Percentiles rank a stretch among this genome's conserved stretches.
Evolutionary conservation across 1,284 basidiomycete genomes (phyloP).

Genomic region (Entoloma clypeatum): DNA sequence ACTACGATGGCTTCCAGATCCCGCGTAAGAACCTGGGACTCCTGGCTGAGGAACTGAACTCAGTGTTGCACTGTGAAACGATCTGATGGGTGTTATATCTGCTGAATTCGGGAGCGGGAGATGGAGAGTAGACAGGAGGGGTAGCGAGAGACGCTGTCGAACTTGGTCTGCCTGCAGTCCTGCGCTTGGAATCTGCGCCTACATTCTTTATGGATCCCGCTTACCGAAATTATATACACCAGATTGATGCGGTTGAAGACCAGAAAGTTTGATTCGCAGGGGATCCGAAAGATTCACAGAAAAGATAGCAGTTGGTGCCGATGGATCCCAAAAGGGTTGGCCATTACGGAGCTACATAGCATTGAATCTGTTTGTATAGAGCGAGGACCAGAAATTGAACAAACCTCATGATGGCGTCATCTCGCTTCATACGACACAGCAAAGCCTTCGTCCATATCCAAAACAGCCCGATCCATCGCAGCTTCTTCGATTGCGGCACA

Average conservation of each 20-base stretch:
- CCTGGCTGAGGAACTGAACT: neutral
- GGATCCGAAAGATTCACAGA: conserved; percentile 84
- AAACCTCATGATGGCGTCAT: conserved; percentile 83
- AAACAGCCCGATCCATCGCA: conserved; percentile 94
- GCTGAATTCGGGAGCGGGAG: conserved; percentile 47
- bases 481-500: conserved; percentile 96
- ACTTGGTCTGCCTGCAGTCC: conserved; percentile 57
- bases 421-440: conserved; percentile 79
- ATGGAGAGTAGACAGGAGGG: conserved; percentile 44
- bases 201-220: conserved; percentile 14
- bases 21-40: conserved; percentile 54
- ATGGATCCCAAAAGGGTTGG: conserved; percentile 87
- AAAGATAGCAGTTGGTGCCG: conserved; percentile 73
- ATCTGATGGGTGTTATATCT: conserved; percentile 59
- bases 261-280: conserved; percentile 80
- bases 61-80: conserved; percentile 45
- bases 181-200: conserved; percentile 54
- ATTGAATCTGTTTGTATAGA: neutral
- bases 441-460: conserved; percentile 94
- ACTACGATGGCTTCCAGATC: conserved; percentile 80
- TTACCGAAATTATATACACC: conserved; percentile 93
- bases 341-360: conserved; percentile 58
- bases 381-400: conserved; percentile 22
- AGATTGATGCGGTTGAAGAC: conserved; percentile 79
- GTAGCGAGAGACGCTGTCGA: conserved; percentile 40